A percentile compares a stretch with the other conserved stretches of the same genome.
Evolutionary conservation across 2,329 filamentous ascomycete genomes (phyloP).

Genomic region (Camptophora hylomeconis): DNA sequence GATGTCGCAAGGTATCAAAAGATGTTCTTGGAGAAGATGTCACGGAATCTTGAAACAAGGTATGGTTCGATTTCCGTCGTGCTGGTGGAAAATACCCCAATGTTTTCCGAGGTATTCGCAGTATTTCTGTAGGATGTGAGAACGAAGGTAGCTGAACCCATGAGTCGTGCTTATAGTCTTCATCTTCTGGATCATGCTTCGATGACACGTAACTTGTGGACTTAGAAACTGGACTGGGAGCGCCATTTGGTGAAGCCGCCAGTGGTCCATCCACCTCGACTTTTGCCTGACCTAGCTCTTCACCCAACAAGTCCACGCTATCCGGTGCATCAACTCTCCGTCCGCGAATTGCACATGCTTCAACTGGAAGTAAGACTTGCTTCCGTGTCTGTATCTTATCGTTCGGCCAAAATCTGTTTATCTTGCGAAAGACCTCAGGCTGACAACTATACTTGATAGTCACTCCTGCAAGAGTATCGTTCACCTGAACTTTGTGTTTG

Average conservation of each 20-base stretch:
- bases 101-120: constrained; percentile 63
- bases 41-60: constrained; percentile 47
- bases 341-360: constrained; percentile 66
- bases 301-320: constrained; percentile 5
- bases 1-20: constrained; percentile 18
- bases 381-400: constrained; percentile 79
- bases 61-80: constrained; percentile 57
- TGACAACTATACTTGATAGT: constrained; percentile 82
- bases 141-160: constrained; percentile 73
- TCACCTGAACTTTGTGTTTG: constrained; percentile 68
- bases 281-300: not conserved
- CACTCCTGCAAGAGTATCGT: constrained; percentile 82
- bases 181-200: constrained; percentile 30
- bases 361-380: constrained; percentile 71
- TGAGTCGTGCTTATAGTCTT: constrained; percentile 71
- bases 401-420: constrained; percentile 89
- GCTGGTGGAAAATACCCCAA: constrained; percentile 87
- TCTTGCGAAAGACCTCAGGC: constrained; percentile 67
- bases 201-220: not conserved
- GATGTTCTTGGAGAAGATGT: constrained; percentile 21
- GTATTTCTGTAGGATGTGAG: constrained; percentile 66
- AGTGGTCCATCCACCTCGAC: not conserved
- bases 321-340: constrained; percentile 17
- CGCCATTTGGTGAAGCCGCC: no score
- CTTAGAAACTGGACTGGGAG: no score